Percentiles rank a stretch among this genome's conserved stretches.
Evolutionary conservation across 2,329 filamentous ascomycete genomes (phyloP).

Genomic region (Claviceps sp.): DNA sequence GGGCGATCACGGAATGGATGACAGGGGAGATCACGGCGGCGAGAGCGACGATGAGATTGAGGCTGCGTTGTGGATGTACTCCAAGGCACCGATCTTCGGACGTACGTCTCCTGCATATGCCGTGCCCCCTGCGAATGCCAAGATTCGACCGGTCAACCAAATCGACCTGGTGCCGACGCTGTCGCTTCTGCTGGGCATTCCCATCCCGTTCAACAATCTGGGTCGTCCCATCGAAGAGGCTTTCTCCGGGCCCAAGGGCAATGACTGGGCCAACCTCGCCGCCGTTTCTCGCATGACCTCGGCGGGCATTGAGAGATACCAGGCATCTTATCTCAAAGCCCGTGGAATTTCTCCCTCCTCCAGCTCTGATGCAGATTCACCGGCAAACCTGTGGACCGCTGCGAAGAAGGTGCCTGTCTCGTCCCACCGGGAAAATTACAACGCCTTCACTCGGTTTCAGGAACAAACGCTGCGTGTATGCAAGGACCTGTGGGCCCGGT

Average conservation of each 20-base stretch:
- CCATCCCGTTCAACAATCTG: constrained; percentile 92
- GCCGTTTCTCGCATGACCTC: constrained; percentile 63
- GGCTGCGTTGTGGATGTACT: constrained; percentile 97
- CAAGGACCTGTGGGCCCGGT: constrained; percentile 79
- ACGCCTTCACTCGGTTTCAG: constrained; percentile 62
- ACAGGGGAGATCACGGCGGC: constrained; percentile 94
- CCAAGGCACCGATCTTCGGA: constrained; percentile 74
- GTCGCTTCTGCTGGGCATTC: constrained; percentile 73
- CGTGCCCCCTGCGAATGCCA: constrained; percentile 55
- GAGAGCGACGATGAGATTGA: constrained; percentile 95
- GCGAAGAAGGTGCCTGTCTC: constrained; percentile 18
- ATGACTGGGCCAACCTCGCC: constrained; percentile 65
- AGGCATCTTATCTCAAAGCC: constrained; percentile 65
- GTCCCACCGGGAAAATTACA: constrained; percentile 27
- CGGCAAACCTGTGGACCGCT: constrained; percentile 33
- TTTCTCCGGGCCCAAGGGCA: constrained; percentile 58
- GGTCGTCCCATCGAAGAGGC: constrained; percentile 89
- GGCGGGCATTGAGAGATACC: constrained; percentile 81
- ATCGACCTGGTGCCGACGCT: constrained; percentile 94
- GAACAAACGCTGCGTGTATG: constrained; percentile 64
- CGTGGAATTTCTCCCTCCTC: constrained; percentile 52
- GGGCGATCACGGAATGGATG: constrained; percentile 99
- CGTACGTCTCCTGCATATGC: constrained; percentile 48
- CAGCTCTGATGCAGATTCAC: constrained; percentile 30
- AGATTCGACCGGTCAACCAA: constrained; percentile 63